phyloP scores from a whole-genome alignment of 768 basidiomycete genomes.

The Suillus decipiens region DNA sequence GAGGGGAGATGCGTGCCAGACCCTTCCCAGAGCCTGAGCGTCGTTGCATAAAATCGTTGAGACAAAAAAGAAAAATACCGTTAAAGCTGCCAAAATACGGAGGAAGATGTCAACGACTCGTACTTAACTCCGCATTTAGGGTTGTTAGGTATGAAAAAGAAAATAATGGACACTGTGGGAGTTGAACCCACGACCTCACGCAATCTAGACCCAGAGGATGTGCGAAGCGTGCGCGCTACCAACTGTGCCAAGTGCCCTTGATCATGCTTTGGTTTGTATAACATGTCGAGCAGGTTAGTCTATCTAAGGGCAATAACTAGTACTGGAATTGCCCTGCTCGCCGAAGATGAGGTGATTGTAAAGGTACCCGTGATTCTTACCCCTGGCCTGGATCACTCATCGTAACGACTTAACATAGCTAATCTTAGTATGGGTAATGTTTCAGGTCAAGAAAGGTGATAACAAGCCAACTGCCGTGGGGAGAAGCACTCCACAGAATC shows the following conservation, averaged over 20 bases:
- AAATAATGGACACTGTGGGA: constrained; percentile 50
- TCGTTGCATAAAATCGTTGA: constrained; percentile 52
- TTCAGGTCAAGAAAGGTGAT: neutral
- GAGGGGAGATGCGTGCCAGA: constrained; percentile 58
- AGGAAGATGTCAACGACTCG: neutral
- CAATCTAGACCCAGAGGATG: constrained; percentile 24
- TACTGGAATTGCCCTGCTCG: too few species aligned
- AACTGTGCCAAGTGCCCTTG: constrained; percentile 58
- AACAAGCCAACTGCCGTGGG: neutral
- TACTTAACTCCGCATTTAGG: neutral
- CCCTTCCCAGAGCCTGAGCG: constrained; percentile 48
- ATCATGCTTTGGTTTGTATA: neutral
- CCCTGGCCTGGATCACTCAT: too few species aligned
- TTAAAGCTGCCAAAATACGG: neutral
- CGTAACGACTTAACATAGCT: too few species aligned
- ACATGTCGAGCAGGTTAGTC: neutral
- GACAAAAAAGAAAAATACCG: constrained; percentile 9
- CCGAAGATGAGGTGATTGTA: too few species aligned
- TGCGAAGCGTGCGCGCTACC: constrained; percentile 65
- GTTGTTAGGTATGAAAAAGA: neutral
- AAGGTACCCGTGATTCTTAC: too few species aligned
- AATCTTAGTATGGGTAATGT: neutral
- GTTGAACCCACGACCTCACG: constrained; percentile 61
- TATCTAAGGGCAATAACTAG: too few species aligned
- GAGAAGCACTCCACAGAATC: neutral